Evolutionary conservation across 164 flowering plant genomes (phyloP).

Genomic region (Nymphaea thermarum): DNA sequence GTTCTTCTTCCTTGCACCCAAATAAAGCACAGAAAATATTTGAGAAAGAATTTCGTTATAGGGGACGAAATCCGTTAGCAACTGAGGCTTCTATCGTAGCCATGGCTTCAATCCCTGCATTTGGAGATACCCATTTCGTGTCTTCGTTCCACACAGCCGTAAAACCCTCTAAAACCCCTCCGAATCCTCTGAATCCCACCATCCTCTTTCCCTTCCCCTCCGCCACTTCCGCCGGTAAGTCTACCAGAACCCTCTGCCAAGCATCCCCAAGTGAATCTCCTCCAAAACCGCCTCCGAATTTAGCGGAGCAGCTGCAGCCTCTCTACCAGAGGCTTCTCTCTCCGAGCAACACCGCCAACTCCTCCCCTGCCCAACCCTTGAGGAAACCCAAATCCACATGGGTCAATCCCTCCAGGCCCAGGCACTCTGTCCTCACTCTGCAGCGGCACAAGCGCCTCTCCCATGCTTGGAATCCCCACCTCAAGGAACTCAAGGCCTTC

Average conservation of each 20-base stretch:
- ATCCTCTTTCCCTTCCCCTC: not conserved
- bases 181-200: conserved; percentile 13
- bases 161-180: conserved; percentile 28
- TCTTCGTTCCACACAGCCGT: not conserved
- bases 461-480: conserved; percentile 44
- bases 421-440: conserved; percentile 55
- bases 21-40: no score
- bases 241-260: not conserved
- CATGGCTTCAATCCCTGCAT: conserved; percentile 3
- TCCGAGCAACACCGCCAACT: conserved; percentile 1
- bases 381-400: conserved; percentile 76
- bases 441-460: conserved; percentile 59
- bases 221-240: not conserved
- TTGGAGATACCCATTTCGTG: not conserved
- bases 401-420: conserved; percentile 82
- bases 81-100: not conserved
- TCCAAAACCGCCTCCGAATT: conserved; percentile 27
- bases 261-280: not conserved
- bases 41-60: no score
- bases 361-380: conserved; percentile 19
- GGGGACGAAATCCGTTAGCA: no score
- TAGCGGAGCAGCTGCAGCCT: conserved; percentile 73
- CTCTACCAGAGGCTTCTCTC: conserved; percentile 18
- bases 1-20: no score
- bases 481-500: conserved; percentile 51